Percentiles rank a stretch among this genome's conserved stretches.
phyloP scores from a whole-genome alignment of 75 land plant species.

The Cryptomeria japonica region DNA sequence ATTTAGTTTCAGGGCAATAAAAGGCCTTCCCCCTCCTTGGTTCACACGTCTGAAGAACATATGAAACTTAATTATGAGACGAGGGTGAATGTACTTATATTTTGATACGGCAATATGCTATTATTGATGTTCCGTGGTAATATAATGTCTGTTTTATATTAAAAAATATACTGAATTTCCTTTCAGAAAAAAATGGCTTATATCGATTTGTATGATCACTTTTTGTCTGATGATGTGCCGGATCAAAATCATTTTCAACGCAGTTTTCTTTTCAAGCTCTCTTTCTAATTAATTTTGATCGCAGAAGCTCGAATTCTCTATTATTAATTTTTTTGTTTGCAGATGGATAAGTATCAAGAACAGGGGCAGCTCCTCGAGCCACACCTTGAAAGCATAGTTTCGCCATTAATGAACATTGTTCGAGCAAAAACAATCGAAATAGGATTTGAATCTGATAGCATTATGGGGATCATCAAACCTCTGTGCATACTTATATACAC shows the following conservation, averaged over 20 bases:
- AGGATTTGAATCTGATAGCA: constrained; percentile 31
- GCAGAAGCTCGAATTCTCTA: background rate
- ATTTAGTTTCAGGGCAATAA: background rate
- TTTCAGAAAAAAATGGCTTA: too few species aligned
- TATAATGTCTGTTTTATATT: too few species aligned
- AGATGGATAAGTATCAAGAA: constrained; percentile 98
- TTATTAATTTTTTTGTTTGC: constrained; percentile 15
- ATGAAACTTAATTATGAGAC: too few species aligned
- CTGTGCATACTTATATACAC: constrained; percentile 78
- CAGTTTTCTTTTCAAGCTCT: background rate
- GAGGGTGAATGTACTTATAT: too few species aligned
- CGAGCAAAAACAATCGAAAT: constrained; percentile 50
- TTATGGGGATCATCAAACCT: constrained; percentile 71
- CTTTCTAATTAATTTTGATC: background rate
- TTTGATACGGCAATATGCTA: too few species aligned
- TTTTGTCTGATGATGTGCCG: background rate
- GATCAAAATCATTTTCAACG: background rate
- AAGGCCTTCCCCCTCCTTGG: too few species aligned
- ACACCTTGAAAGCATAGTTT: constrained; percentile 77
- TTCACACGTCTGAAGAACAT: too few species aligned
- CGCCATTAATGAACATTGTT: constrained; percentile 77
- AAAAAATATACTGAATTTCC: too few species aligned
- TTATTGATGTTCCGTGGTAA: too few species aligned
- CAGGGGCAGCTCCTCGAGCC: constrained; percentile 96
- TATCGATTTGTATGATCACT: background rate